phyloP scores from a whole-genome alignment of 75 land plant genomes.

The Cunninghamia lanceolata region DNA sequence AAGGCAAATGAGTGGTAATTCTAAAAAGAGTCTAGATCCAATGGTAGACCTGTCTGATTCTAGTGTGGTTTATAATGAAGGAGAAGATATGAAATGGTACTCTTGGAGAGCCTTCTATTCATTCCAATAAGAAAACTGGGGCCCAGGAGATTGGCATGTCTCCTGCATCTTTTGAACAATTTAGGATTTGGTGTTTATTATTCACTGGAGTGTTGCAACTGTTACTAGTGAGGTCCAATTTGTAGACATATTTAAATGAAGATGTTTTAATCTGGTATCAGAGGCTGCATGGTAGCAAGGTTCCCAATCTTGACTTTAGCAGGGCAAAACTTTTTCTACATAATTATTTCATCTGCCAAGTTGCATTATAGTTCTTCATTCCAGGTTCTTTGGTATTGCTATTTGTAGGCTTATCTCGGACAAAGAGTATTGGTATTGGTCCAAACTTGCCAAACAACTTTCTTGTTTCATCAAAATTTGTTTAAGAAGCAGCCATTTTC shows the following conservation, averaged over 20 bases:
- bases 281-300: slow-evolving; percentile 64
- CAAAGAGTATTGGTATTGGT: slow-evolving; percentile 17
- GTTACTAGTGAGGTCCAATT: slow-evolving; percentile 39
- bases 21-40: not conserved
- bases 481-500: slow-evolving; percentile 38
- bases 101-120: not conserved
- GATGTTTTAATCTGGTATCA: slow-evolving; percentile 83
- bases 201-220: slow-evolving; percentile 48
- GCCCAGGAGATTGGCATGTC: slow-evolving; percentile 41
- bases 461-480: slow-evolving; percentile 25
- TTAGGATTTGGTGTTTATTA: slow-evolving; percentile 48
- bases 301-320: slow-evolving; percentile 59
- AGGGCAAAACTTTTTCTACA: slow-evolving; percentile 71
- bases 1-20: slow-evolving; percentile 4
- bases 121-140: slow-evolving; percentile 23
- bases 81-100: slow-evolving; percentile 15
- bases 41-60: not conserved
- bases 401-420: slow-evolving; percentile 57
- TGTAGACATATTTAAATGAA: slow-evolving; percentile 75
- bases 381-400: slow-evolving; percentile 59
- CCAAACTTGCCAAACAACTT: slow-evolving; percentile 14
- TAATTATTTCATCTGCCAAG: slow-evolving; percentile 67
- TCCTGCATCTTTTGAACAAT: slow-evolving; percentile 25
- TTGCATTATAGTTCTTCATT: slow-evolving; percentile 57
- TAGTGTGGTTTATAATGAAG: not conserved